phyloP scores from a whole-genome alignment of 805 yeast genomes.

The Metschnikowia gelsemii region DNA sequence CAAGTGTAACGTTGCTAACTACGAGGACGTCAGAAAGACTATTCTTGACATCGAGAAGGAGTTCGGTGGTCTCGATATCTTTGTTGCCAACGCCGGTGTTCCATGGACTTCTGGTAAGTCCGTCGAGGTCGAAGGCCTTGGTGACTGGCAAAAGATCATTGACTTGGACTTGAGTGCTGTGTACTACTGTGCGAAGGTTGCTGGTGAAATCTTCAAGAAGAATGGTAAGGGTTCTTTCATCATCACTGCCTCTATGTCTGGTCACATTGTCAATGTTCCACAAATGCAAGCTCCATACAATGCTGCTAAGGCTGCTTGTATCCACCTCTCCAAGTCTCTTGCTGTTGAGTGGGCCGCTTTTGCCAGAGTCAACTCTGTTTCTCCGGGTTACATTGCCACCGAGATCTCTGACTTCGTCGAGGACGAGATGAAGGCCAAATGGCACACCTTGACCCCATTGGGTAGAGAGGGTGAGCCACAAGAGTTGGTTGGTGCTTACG shows the following conservation, averaged over 20 bases:
- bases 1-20: conserved; percentile 56
- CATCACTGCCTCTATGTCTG: conserved; percentile 48
- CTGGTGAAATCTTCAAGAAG: conserved; percentile 40
- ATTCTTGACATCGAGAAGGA: conserved; percentile 56
- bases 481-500: conserved; percentile 48
- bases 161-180: conserved; percentile 44
- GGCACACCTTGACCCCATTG: conserved; percentile 44
- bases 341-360: conserved; percentile 51
- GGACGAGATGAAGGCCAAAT: conserved; percentile 31
- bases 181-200: conserved; percentile 44
- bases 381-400: conserved; percentile 45
- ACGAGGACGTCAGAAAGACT: conserved; percentile 48
- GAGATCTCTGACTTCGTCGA: conserved; percentile 40
- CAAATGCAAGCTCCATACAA: conserved; percentile 48
- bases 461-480: conserved; percentile 47
- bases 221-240: conserved; percentile 44
- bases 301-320: conserved; percentile 47
- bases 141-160: conserved; percentile 36
- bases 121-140: conserved; percentile 37
- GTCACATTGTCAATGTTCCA: conserved; percentile 48
- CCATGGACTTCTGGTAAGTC: conserved; percentile 59
- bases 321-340: conserved; percentile 43
- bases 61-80: conserved; percentile 77
- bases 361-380: conserved; percentile 42
- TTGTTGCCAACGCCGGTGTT: conserved; percentile 92